phyloP scores from a whole-genome alignment of 768 basidiomycete species.

The Lactifluus hygrophoroides region DNA sequence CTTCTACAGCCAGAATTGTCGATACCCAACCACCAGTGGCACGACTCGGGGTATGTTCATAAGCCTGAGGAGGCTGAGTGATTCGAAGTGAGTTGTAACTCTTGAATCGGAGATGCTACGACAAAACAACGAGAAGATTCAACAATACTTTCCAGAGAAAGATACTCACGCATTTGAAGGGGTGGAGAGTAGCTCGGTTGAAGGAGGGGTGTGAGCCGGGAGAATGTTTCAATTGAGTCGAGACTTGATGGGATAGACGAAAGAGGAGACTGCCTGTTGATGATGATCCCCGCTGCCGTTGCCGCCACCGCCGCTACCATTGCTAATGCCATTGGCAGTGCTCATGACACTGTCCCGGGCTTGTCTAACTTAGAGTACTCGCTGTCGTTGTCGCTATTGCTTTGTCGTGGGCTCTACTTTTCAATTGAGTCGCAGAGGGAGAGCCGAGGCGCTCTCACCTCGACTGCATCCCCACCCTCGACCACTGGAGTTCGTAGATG shows the following conservation, averaged over 20 bases:
- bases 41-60: not conserved
- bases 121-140: not conserved
- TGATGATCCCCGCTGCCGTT: not conserved
- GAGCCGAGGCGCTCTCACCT: too few species aligned
- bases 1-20: slow-evolving; percentile 32
- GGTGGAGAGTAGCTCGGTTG: not conserved
- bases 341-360: too few species aligned
- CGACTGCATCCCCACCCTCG: too few species aligned
- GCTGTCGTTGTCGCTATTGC: not conserved
- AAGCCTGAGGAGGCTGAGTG: too few species aligned
- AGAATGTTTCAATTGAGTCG: slow-evolving; percentile 24
- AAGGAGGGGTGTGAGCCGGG: not conserved
- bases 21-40: not conserved
- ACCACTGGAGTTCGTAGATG: too few species aligned
- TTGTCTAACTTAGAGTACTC: too few species aligned
- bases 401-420: too few species aligned
- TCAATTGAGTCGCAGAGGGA: too few species aligned
- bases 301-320: too few species aligned
- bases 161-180: not conserved
- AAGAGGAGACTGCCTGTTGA: too few species aligned
- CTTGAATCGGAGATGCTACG: not conserved
- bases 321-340: too few species aligned
- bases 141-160: too few species aligned
- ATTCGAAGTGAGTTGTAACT: not conserved
- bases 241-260: slow-evolving; percentile 31